Percentiles rank a stretch among this genome's conserved stretches.
These are phyloP conservation scores for Fusarium chaquense DNA, from an alignment of 2,329 filamentous ascomycete genomes.

Conservation along the genomic window DNA sequence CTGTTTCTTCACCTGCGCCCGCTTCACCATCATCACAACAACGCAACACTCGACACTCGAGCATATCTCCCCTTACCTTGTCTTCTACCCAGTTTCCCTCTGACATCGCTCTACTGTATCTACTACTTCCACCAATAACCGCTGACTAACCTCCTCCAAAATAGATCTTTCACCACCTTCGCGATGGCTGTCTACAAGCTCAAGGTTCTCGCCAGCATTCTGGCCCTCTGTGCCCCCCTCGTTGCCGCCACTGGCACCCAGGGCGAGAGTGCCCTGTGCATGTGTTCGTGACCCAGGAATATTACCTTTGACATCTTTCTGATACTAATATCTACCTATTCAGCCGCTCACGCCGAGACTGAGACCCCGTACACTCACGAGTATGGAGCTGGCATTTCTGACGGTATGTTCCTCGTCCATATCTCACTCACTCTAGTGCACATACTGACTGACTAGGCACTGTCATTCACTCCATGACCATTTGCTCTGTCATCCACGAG, in stretches of 20 bases:
- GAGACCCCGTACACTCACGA: slow-evolving; percentile 50
- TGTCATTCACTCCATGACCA: slow-evolving; percentile 53
- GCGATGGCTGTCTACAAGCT: slow-evolving; percentile 50
- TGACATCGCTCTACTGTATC: neutral
- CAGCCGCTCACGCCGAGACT: slow-evolving; percentile 49
- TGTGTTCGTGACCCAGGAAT: slow-evolving; percentile 1
- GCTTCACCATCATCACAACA: neutral
- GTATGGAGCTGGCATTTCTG: slow-evolving; percentile 50
- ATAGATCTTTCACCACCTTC: slow-evolving; percentile 32
- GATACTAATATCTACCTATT: slow-evolving; percentile 4
- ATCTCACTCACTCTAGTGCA: neutral
- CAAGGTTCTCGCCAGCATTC: slow-evolving; percentile 40
- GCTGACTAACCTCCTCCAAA: slow-evolving; percentile 5
- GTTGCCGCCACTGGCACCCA: slow-evolving; percentile 30
- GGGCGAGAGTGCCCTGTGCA: slow-evolving; percentile 40
- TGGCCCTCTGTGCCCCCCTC: slow-evolving; percentile 44
- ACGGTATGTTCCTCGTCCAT: slow-evolving; percentile 45
- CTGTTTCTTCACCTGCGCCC: neutral
- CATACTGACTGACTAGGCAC: slow-evolving; percentile 42
- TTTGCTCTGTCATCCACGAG: slow-evolving; percentile 53
- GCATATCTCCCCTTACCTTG: neutral
- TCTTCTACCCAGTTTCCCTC: neutral
- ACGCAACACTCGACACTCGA: neutral
- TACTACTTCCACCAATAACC: neutral
- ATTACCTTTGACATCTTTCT: neutral